Percentiles rank a stretch among this genome's conserved stretches.
Conservation (phyloP, 371 early-diverging fungal species). For the Mucor lusitanicus region DNA sequence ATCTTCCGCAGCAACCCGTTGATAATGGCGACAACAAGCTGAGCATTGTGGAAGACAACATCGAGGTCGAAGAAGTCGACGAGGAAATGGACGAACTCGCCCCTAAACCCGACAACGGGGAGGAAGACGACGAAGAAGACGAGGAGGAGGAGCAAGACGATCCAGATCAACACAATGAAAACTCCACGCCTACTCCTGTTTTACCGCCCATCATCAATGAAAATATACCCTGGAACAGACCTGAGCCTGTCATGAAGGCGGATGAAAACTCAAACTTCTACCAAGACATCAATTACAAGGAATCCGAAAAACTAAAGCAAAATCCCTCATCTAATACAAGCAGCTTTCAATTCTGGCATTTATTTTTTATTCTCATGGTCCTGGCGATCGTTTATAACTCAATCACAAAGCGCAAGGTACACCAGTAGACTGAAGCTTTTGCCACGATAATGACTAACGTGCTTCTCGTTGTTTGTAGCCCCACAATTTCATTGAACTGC, state of each 20-base stretch:
- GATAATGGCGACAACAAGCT: conserved; percentile 1
- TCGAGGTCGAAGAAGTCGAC: not conserved
- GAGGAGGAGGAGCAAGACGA: conserved; percentile 8
- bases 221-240: conserved; percentile 17
- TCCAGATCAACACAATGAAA: not conserved
- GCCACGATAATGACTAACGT: not conserved
- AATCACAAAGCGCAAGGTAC: conserved; percentile 4
- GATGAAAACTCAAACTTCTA: conserved; percentile 9
- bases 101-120: not conserved
- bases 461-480: not conserved
- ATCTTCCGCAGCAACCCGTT: conserved; percentile 11
- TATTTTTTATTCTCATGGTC: conserved; percentile 1
- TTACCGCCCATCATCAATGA: not conserved
- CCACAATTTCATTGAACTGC: not conserved
- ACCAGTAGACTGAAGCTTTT: not conserved
- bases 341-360: conserved; percentile 10
- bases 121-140: conserved; percentile 4
- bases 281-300: conserved; percentile 11
- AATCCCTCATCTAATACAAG: not conserved
- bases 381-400: conserved; percentile 14
- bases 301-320: not conserved
- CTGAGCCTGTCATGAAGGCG: not conserved
- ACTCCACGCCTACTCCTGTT: not conserved
- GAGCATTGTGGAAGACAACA: conserved; percentile 1
- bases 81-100: conserved; percentile 6